Evolutionary conservation across 129 eudicot species (phyloP).

Genomic region (Silybum marianum): DNA sequence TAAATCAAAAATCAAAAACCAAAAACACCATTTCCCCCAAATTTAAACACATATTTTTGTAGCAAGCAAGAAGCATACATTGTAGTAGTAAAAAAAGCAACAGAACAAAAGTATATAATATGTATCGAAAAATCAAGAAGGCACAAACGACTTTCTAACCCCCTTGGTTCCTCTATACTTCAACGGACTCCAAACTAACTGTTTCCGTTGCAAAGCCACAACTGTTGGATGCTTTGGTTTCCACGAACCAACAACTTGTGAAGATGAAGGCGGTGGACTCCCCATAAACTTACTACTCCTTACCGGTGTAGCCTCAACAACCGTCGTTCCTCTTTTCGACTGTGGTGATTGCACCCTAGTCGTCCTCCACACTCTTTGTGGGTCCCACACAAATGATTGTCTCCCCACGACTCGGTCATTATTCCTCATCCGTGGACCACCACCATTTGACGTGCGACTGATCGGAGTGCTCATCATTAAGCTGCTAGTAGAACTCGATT

Average conservation of each 20-base stretch:
- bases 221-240: conserved; percentile 90
- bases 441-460: conserved; percentile 16
- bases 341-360: conserved; percentile 54
- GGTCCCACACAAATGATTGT: conserved; percentile 74
- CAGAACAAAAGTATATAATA: neutral
- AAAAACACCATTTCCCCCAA: neutral
- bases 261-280: conserved; percentile 62
- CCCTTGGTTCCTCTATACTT: conserved; percentile 47
- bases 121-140: conserved; percentile 24
- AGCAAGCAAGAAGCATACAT: conserved; percentile 1
- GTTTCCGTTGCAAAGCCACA: conserved; percentile 69
- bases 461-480: conserved; percentile 42
- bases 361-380: conserved; percentile 60
- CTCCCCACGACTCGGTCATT: conserved; percentile 51
- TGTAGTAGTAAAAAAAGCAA: neutral
- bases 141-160: conserved; percentile 55
- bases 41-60: neutral
- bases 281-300: conserved; percentile 84
- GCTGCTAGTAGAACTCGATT: conserved; percentile 45
- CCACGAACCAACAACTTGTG: conserved; percentile 67
- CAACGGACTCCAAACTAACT: conserved; percentile 82
- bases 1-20: neutral
- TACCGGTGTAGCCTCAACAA: conserved; percentile 55
- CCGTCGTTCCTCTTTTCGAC: neutral
- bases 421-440: conserved; percentile 33